Evolutionary conservation across 2,329 filamentous ascomycete species (phyloP), one percentile per base, ranked within the genome.

Genomic region (Colletotrichum falcatum): DNA sequence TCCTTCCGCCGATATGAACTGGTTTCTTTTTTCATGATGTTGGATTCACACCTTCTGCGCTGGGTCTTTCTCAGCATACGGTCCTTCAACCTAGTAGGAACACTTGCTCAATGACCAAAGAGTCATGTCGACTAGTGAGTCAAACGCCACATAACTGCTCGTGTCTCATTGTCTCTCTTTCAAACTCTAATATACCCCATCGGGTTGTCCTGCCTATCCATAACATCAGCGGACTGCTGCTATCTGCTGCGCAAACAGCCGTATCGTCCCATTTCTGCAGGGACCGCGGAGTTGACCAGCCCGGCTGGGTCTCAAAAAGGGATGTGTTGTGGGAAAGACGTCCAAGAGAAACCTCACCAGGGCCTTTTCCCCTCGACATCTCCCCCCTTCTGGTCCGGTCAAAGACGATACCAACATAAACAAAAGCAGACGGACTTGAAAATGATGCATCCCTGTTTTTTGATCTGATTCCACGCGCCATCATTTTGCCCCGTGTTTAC

Each of bases 181-280:
- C 23, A 51, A 61, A 39, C 59, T 61, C 46, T 51, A 51, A 51
- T 11, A 28, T 61, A 46, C 59, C 33, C 33, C 46, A n/a, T 51
- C 51, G 33, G n/a, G 23, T 20, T 18, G n/a, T 18, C 33, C 7
- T 26, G 12, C 42, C 33, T 30, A n/a, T 61, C n/a, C 59, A 23
- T 23, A 49, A 14, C 3, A 33, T 56, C n/a, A 2, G n/a, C 6
- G 14, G 12, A 18, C n/a, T 39, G n/a, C n/a, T 33, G 30, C 30
- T 14, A n/a, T 35, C 53, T 39, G 18, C 33, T 11, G 7, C n/a
- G n/a, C 53, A 35, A 14, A 26, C 7, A 8, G 14, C n/a, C 49
- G 28, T n/a, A 18, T 9, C 33, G 4, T 18, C n/a, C 6, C 12
- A 1, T 14, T 18, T 18, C 12, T 26, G 14, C n/a, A 33, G 53